Evolutionary conservation across 1,284 basidiomycete genomes (phyloP), one percentile per base, ranked within the genome.

Genomic region (Ganoderma boninense): DNA sequence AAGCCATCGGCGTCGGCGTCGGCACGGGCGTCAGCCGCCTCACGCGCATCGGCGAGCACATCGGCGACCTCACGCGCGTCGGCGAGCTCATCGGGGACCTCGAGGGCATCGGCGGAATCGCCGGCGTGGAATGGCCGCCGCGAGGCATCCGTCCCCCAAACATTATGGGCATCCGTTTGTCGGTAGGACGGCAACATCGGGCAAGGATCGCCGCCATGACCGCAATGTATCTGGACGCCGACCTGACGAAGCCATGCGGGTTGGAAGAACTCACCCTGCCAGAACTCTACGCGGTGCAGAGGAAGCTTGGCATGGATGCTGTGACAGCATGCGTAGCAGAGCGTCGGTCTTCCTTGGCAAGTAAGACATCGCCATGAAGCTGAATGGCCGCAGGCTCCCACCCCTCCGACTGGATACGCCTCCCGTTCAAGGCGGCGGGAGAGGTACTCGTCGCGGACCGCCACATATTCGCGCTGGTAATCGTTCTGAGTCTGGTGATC

Each of bases 161-260:
- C n/a, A n/a, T n/a, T n/a, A n/a, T n/a, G n/a, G n/a, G n/a, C n/a
- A n/a, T n/a, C n/a, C n/a, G n/a, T n/a, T n/a, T n/a, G n/a, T n/a
- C n/a, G 14, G 7, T 61, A 61, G 7, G 18, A 16, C 7, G 16
- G 49, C 8, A 59, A 29, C 8, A 6, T 0, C 6, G 65, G 65
- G 18, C 65, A 66, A 1, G 16, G 56, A 1, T 14, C 1, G 1
- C 65, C 65, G 6, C 56, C 56, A 16, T 66, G 65, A 1, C 65
- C 65, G 43, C 65, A 66, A 42, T 66, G 56, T 0, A 66, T 4
- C n/a, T 66, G 56, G 6, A 66, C 3, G 10, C 56, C 56, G 40
- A 66, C 42, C 42, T 66, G 52, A 4, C 43, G 65, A 1, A 66
- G 52, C 65, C 65, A 66, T 0, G 54, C 54, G 6, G 56, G 23